Conservation (phyloP, 805 yeast genomes). For the Metschnikowia sp. region DNA sequence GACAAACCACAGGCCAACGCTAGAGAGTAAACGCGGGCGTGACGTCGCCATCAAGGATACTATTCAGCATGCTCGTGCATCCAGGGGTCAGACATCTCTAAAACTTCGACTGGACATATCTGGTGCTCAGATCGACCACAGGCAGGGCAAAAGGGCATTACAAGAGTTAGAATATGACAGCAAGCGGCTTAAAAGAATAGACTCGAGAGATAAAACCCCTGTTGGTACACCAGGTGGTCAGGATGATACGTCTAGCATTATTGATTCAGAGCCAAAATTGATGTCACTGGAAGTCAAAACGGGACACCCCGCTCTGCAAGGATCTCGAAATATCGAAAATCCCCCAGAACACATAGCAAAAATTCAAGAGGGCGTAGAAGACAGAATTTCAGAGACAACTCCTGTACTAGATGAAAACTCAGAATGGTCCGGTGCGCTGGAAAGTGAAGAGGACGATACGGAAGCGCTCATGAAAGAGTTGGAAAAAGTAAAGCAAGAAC, state of each 20-base stretch:
- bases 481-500: constrained; percentile 12
- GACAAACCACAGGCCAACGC: constrained; percentile 42
- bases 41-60: constrained; percentile 27
- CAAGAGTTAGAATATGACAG: constrained; percentile 19
- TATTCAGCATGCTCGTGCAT: constrained; percentile 34
- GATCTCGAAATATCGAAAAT: background rate
- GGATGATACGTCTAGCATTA: background rate
- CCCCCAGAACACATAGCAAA: background rate
- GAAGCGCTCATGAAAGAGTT: constrained; percentile 22
- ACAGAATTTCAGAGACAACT: too few relatives aligned
- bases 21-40: constrained; percentile 40
- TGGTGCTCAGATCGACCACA: constrained; percentile 14
- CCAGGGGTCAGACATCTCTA: constrained; percentile 30
- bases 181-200: constrained; percentile 1
- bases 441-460: constrained; percentile 9
- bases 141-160: constrained; percentile 20
- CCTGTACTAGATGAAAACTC: too few relatives aligned
- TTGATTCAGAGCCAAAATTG: background rate
- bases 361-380: too few relatives aligned
- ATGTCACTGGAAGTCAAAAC: background rate
- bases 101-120: constrained; percentile 30
- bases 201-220: background rate
- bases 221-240: too few relatives aligned
- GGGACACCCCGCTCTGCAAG: background rate
- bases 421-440: background rate